These are phyloP conservation scores for Chaetomium sp. DNA, from an alignment of 2,329 filamentous ascomycete species.

Conservation along the genomic window DNA sequence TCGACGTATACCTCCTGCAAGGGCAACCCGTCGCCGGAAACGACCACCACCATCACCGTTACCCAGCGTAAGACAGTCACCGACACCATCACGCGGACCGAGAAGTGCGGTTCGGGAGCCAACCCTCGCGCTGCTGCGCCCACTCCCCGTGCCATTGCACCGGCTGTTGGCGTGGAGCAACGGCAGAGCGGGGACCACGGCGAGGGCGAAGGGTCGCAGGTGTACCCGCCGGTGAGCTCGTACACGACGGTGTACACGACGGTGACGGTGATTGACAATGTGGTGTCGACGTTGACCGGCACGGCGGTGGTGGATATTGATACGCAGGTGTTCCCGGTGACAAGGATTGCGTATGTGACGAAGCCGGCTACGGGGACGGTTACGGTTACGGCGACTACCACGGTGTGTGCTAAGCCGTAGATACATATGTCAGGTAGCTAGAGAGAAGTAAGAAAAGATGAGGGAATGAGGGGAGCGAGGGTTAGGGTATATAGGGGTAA, in stretches of 20 bases:
- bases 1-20: constrained; percentile 4
- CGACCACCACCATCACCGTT: neutral
- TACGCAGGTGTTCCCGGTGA: constrained; percentile 9
- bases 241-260: constrained; percentile 14
- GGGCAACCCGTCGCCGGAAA: neutral
- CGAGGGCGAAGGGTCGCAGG: neutral
- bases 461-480: no score
- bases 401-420: neutral
- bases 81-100: neutral
- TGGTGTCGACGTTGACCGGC: constrained; percentile 12
- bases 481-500: no score
- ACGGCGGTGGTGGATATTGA: constrained; percentile 14
- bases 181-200: neutral
- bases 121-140: neutral
- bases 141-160: neutral
- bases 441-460: neutral
- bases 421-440: neutral
- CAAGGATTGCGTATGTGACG: constrained; percentile 4
- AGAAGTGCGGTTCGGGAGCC: no score
- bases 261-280: constrained; percentile 12
- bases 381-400: constrained; percentile 2
- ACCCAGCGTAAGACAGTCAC: neutral
- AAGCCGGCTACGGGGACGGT: neutral
- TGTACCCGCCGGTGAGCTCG: constrained; percentile 6
- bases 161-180: neutral